Evolutionary conservation across 768 basidiomycete species (phyloP).

Genomic region (Amanita fuliginea): DNA sequence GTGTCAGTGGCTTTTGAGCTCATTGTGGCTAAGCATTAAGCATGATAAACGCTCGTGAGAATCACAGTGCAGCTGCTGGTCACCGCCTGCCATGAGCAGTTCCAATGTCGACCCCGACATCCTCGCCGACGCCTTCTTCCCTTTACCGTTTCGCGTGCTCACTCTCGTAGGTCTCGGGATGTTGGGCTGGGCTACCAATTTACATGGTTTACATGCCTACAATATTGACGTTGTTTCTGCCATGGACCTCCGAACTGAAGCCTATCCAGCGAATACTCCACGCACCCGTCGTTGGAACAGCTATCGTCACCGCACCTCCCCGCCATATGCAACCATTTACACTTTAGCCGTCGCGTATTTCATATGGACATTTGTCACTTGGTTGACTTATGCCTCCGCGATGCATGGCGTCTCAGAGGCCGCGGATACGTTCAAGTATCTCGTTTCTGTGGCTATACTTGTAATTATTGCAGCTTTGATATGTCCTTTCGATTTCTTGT

Average conservation of each 20-base stretch:
- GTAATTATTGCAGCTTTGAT: constrained; percentile 45
- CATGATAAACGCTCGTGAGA: constrained; percentile 1
- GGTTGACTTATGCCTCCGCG: constrained; percentile 54
- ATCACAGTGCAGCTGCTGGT: background rate
- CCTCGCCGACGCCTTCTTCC: constrained; percentile 50
- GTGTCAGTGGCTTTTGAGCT: constrained; percentile 45
- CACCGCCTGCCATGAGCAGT: background rate
- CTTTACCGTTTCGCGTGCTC: constrained; percentile 88
- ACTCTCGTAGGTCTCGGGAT: constrained; percentile 70
- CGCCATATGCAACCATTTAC: constrained; percentile 55
- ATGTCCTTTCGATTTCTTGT: constrained; percentile 56
- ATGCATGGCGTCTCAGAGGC: constrained; percentile 44
- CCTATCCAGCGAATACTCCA: constrained; percentile 13
- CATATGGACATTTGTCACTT: constrained; percentile 50
- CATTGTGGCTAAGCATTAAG: constrained; percentile 19
- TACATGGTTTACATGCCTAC: constrained; percentile 69
- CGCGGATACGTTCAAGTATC: constrained; percentile 68
- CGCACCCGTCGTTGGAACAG: constrained; percentile 18
- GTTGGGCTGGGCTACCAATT: constrained; percentile 86
- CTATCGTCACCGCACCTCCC: constrained; percentile 25
- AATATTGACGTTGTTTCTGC: constrained; percentile 65
- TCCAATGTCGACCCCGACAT: constrained; percentile 23
- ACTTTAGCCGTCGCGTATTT: constrained; percentile 52
- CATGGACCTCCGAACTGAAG: constrained; percentile 48
- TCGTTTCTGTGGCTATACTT: constrained; percentile 61